Evolutionary conservation across 208 protist genomes (phyloP).

Genomic region (Kentomonas sorsogonicus): DNA sequence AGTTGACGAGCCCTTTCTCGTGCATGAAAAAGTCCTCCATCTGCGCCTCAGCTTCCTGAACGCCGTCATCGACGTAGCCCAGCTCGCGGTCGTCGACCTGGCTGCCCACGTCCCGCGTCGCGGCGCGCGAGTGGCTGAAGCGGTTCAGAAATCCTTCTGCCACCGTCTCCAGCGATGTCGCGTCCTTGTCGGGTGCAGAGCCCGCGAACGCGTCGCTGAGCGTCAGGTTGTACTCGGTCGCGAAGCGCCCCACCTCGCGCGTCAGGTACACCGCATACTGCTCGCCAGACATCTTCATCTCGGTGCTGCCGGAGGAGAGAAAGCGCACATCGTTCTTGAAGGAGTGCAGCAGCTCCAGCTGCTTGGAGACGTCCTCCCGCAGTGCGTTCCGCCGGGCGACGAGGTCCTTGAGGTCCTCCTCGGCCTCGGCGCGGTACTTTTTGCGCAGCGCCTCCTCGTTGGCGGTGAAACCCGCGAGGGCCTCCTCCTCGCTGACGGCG

Average conservation of each 20-base stretch:
- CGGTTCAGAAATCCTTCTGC: slow-evolving; percentile 49
- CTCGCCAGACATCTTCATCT: slow-evolving; percentile 29
- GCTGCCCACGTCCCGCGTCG: slow-evolving; percentile 36
- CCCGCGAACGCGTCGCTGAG: slow-evolving; percentile 1
- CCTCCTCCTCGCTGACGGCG: slow-evolving; percentile 13
- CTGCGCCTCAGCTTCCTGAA: slow-evolving; percentile 45
- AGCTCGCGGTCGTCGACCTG: slow-evolving; percentile 72
- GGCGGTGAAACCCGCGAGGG: slow-evolving; percentile 34
- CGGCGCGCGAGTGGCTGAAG: slow-evolving; percentile 36
- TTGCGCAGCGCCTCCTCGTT: slow-evolving; percentile 31
- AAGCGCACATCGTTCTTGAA: slow-evolving; percentile 46
- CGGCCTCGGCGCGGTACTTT: slow-evolving; percentile 52
- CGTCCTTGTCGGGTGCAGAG: not conserved
- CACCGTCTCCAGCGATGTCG: slow-evolving; percentile 18
- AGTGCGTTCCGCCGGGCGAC: slow-evolving; percentile 36
- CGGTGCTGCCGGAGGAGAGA: slow-evolving; percentile 36
- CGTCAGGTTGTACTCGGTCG: slow-evolving; percentile 33
- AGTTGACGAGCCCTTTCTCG: slow-evolving; percentile 45
- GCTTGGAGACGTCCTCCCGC: slow-evolving; percentile 28
- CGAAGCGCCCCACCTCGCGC: slow-evolving; percentile 55
- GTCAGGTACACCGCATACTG: slow-evolving; percentile 72
- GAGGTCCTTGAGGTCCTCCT: slow-evolving; percentile 54
- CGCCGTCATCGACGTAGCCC: slow-evolving; percentile 60
- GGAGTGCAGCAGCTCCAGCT: slow-evolving; percentile 34
- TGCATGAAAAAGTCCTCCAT: slow-evolving; percentile 70